Evolutionary conservation across 75 land plant species (phyloP).

Genomic region (Pinus taeda): DNA sequence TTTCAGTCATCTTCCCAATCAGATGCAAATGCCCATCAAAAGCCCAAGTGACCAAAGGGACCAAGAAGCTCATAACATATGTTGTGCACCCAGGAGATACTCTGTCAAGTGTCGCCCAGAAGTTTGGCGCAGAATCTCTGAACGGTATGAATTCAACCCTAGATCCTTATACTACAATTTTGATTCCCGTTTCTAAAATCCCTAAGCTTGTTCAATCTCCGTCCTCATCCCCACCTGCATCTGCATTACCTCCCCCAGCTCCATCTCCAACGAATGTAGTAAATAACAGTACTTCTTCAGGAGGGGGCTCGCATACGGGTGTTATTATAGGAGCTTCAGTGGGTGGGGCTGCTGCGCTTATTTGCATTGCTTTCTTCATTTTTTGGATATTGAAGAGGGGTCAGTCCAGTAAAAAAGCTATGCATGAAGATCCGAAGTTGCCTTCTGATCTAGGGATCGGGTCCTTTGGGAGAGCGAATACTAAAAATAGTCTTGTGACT

Average conservation of each 20-base stretch:
- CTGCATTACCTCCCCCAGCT: conserved; percentile 9
- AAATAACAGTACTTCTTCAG: neutral
- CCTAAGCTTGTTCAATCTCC: no score
- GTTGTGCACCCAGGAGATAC: no score
- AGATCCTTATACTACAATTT: no score
- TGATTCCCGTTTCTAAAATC: no score
- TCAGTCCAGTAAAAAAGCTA: neutral
- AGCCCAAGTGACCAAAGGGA: no score
- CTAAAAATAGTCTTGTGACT: conserved; percentile 6
- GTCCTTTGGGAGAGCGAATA: neutral
- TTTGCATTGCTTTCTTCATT: neutral
- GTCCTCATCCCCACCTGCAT: conserved; percentile 9
- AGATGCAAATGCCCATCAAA: no score
- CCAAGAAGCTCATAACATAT: no score
- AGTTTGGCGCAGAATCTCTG: no score
- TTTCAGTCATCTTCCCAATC: no score
- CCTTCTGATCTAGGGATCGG: neutral
- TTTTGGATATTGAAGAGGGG: conserved; percentile 3
- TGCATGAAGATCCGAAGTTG: neutral
- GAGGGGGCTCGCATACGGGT: neutral
- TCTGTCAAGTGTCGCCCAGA: no score
- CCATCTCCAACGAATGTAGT: neutral
- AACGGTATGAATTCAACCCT: no score
- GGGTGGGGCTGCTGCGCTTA: neutral
- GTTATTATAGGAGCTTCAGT: neutral